These are phyloP conservation scores for Coniochaeta ligniaria DNA, from an alignment of 2,329 filamentous ascomycete genomes.

Conservation along the genomic window DNA sequence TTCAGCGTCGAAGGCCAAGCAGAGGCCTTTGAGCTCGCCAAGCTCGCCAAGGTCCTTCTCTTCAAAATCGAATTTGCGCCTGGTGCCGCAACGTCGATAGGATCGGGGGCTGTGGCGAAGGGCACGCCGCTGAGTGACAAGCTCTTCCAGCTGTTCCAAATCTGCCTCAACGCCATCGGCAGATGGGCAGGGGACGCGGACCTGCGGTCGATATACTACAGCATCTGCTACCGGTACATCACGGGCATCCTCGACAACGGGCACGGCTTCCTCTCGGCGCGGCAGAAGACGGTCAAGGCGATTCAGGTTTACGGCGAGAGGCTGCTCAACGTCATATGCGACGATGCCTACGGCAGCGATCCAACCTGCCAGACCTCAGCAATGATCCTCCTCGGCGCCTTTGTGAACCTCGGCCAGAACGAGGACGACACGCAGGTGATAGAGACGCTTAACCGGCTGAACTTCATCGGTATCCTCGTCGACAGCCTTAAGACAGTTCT, in stretches of 20 bases:
- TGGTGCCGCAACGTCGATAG: constrained; percentile 11
- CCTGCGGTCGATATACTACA: constrained; percentile 80
- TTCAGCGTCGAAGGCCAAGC: constrained; percentile 62
- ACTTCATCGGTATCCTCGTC: constrained; percentile 85
- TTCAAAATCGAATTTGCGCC: constrained; percentile 59
- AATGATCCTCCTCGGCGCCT: constrained; percentile 70
- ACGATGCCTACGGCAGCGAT: constrained; percentile 85
- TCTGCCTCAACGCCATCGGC: constrained; percentile 72
- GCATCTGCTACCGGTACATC: constrained; percentile 83
- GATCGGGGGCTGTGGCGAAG: constrained; percentile 25
- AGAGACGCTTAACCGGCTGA: constrained; percentile 73
- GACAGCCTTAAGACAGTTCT: constrained; percentile 78
- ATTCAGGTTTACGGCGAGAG: constrained; percentile 64
- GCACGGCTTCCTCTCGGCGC: constrained; percentile 36
- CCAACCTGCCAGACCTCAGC: constrained; percentile 77
- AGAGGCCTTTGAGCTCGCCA: constrained; percentile 69
- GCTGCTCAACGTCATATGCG: constrained; percentile 79
- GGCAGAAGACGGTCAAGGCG: constrained; percentile 62
- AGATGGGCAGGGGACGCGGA: constrained; percentile 63
- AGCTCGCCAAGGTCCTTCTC: constrained; percentile 65
- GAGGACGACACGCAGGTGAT: constrained; percentile 70
- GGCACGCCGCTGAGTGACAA: constrained; percentile 80
- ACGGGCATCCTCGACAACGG: constrained; percentile 56
- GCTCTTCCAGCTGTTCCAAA: constrained; percentile 84
- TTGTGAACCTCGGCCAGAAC: constrained; percentile 66